Evolutionary conservation across 1,139 yeast species (phyloP), one percentile per base, ranked within the genome.

Genomic region (Candida sp.): DNA sequence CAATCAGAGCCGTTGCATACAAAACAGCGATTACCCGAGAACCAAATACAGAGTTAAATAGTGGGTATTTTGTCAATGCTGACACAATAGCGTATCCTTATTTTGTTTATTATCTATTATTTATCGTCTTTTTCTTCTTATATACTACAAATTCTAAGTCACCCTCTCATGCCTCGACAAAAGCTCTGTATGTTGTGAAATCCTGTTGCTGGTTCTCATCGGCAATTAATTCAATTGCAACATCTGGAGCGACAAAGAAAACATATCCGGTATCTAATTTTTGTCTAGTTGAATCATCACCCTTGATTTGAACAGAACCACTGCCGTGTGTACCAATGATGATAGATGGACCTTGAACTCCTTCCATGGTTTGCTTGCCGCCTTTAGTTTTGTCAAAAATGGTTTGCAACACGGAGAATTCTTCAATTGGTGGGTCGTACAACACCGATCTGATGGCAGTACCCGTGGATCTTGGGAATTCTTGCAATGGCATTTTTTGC

Each of bases 371-470:
- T 58, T 78, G 79, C 41, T 63, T 68, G 58, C 86, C 78, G 34
- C 79, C 80, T 6, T 75, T 64, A 42, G 73, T 66, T 32, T 71
- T 60, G 51, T 80, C 82, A 57, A 78, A 77, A 31, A 73, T 72
- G 44, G 96, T 86, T 72, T 90, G 94, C 63, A 96, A 80, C 25
- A 94, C 98, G 3, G 97, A 81, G 66, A 94, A 94, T 74, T 94
- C 99, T 54, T 87, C 96, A 66, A 94, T 94, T 55, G 99, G 99
- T 27, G 99, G 99, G 67, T 94, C 89, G 70, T 87, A 96, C 58
- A 93, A 78, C 38, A 80, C 81, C 28, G 88, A 82, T 54, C 63
- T 73, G 44, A 69, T 69, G 38, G 90, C 90, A 45, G 82, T 88
- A 50, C 96, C 96, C 9, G 73, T 64, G 28, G 92, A 81, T 67